Evolutionary conservation across 2,329 filamentous ascomycete genomes (phyloP).

Genomic region (Biscogniauxia sp.): DNA sequence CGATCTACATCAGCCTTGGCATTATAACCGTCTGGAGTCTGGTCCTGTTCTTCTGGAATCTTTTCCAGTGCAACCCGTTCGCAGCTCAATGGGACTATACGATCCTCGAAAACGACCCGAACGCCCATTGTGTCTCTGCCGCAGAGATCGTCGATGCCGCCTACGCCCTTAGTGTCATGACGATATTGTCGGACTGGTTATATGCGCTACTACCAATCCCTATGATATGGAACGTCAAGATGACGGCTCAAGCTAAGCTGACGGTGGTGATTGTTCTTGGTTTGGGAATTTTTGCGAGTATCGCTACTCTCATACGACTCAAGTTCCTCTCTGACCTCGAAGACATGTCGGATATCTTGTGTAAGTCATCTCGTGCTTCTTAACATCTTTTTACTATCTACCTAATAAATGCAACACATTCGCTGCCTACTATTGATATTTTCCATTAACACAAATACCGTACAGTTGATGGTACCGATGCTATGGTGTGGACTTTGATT

Average conservation of each 20-base stretch:
- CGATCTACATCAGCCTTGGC: constrained; percentile 44
- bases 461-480: constrained; percentile 47
- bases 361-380: constrained; percentile 36
- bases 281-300: constrained; percentile 52
- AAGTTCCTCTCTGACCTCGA: constrained; percentile 46
- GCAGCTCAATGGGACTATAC: constrained; percentile 53
- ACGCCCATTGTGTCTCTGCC: constrained; percentile 42
- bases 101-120: constrained; percentile 34
- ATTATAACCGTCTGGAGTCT: constrained; percentile 47
- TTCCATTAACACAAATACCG: neutral
- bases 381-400: neutral
- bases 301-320: constrained; percentile 53
- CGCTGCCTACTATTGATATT: neutral
- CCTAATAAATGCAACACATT: neutral
- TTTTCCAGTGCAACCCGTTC: constrained; percentile 46
- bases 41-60: constrained; percentile 50
- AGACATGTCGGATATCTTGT: constrained; percentile 45
- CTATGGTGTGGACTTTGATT: constrained; percentile 57
- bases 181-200: constrained; percentile 52
- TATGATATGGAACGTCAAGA: constrained; percentile 54
- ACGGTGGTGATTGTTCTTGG: constrained; percentile 50
- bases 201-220: constrained; percentile 53
- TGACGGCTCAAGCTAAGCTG: constrained; percentile 50
- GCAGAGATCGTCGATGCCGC: constrained; percentile 46
- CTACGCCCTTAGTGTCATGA: constrained; percentile 52